phyloP scores from a whole-genome alignment of 345 rosid species.

The Carallia pectinifolia region DNA sequence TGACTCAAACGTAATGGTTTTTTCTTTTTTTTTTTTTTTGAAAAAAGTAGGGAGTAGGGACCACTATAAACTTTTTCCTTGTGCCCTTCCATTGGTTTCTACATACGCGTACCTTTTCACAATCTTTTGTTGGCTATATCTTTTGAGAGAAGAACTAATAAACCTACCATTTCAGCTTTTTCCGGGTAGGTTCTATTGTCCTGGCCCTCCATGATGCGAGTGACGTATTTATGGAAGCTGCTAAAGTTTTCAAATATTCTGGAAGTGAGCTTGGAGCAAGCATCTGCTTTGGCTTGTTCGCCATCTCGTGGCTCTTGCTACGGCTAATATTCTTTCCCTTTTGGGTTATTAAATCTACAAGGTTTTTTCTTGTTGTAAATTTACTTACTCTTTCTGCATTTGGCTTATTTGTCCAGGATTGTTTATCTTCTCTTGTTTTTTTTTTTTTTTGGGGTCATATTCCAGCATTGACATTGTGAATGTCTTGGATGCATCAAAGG shows the following conservation, averaged over 20 bases:
- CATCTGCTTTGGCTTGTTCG: conserved; percentile 80
- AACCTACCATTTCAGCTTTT: conserved; percentile 50
- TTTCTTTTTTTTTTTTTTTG: no score
- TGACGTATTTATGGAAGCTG: conserved; percentile 86
- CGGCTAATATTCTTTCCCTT: conserved; percentile 91
- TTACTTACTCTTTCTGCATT: conserved; percentile 12
- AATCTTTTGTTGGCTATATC: neutral
- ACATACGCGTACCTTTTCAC: neutral
- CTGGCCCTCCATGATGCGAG: conserved; percentile 95
- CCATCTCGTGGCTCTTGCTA: conserved; percentile 78
- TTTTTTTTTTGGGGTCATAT: conserved; percentile 9
- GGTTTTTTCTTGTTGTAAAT: conserved; percentile 43
- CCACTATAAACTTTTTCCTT: neutral
- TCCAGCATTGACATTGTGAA: conserved; percentile 52
- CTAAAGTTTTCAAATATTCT: conserved; percentile 87
- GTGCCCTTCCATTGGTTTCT: neutral
- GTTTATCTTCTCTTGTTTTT: conserved; percentile 19
- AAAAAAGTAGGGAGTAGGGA: neutral
- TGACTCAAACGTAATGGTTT: no score
- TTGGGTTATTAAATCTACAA: conserved; percentile 72
- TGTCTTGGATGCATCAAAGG: conserved; percentile 52
- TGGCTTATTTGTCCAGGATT: conserved; percentile 10
- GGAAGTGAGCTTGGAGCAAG: conserved; percentile 90
- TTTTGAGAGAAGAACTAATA: neutral
- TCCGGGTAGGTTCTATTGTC: conserved; percentile 73